phyloP scores from a whole-genome alignment of 768 basidiomycete genomes.

The Cubamyces lactineus region DNA sequence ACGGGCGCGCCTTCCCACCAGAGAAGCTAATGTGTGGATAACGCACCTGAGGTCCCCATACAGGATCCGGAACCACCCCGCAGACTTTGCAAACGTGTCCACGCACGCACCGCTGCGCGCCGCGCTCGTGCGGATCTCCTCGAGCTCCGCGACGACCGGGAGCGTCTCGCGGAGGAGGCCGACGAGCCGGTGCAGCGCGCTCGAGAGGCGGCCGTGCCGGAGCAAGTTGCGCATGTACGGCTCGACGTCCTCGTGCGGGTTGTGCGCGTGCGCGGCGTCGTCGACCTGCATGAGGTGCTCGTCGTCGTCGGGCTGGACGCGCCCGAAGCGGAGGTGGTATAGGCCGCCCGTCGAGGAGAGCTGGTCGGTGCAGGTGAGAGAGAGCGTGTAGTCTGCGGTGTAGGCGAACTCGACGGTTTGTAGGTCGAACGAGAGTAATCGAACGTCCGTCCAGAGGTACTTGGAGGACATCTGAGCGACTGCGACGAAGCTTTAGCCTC shows the following conservation, averaged over 20 bases:
- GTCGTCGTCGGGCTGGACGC: constrained; percentile 37
- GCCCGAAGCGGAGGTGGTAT: constrained; percentile 75
- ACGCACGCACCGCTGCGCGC: constrained; percentile 42
- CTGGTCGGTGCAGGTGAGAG: constrained; percentile 80
- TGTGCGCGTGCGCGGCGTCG: constrained; percentile 42
- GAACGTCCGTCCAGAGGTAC: constrained; percentile 72
- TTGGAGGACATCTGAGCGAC: constrained; percentile 84
- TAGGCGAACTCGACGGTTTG: constrained; percentile 93
- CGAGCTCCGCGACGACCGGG: constrained; percentile 74
- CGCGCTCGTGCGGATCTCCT: constrained; percentile 47
- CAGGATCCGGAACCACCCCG: constrained; percentile 80
- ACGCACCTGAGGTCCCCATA: constrained; percentile 68
- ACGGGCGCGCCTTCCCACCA: neutral
- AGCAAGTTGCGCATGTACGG: constrained; percentile 74
- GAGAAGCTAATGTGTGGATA: neutral
- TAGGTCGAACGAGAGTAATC: constrained; percentile 86
- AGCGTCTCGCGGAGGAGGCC: constrained; percentile 74
- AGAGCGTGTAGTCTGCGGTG: constrained; percentile 71
- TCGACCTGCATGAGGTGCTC: constrained; percentile 25
- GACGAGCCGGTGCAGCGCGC: constrained; percentile 68
- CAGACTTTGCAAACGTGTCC: constrained; percentile 76
- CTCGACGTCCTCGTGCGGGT: constrained; percentile 82
- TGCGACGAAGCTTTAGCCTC: constrained; percentile 32
- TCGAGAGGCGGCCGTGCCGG: constrained; percentile 65
- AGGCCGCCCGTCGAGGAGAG: constrained; percentile 67